Base-by-base conservation (phyloP, 140 eudicot genomes). In the Stevia rebaudiana region DNA sequence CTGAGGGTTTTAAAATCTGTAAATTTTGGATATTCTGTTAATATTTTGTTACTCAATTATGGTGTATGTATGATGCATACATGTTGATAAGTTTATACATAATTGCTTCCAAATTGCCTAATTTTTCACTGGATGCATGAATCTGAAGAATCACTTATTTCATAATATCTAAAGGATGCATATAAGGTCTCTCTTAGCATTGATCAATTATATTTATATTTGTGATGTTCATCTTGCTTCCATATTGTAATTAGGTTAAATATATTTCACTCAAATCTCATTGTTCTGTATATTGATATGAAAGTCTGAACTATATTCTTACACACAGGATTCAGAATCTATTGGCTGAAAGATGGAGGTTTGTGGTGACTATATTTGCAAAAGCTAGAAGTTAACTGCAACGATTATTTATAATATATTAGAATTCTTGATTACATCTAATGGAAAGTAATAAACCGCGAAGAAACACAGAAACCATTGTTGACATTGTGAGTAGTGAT, bases 401-500 rank as follows among this genome's bases (percentile, higher is more conserved):
- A 15, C 12, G 23, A 71, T 23, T 4, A 23, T 24, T 61, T 62
- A 41, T 39, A 52, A n/a, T 40, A 54, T 54, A 72, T 53, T 63
- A 58, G 63, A 11, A 33, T 41, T 53, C 17, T 8, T 24, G 42
- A 61, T 55, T 46, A 55, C 72, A 53, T 79, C 73, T 58, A 23
- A 85, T 85, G 94, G 88, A 77, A 41, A 42, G 64, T 35, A 69
- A 67, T 21, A 70, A 69, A 48, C 54, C 63, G 5, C 63, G 33
- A 22, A 80, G 72, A 49, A 79, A 74, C 23, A 59, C 63, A 46
- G 94, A 76, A 25, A 41, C 68, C 35, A 18, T 70, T 18, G 67
- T 80, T 4, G 84, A 78, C 65, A 76, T 86, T 25, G 86, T 75
- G 69, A 80, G 71, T 69, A 83, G 89, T 68, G 84, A 65, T 39